A percentile compares a stretch with the other conserved stretches of the same genome.
Evolutionary conservation across 352 stramenopile genomes (phyloP).

Genomic region (Globisporangium camurandrum): DNA sequence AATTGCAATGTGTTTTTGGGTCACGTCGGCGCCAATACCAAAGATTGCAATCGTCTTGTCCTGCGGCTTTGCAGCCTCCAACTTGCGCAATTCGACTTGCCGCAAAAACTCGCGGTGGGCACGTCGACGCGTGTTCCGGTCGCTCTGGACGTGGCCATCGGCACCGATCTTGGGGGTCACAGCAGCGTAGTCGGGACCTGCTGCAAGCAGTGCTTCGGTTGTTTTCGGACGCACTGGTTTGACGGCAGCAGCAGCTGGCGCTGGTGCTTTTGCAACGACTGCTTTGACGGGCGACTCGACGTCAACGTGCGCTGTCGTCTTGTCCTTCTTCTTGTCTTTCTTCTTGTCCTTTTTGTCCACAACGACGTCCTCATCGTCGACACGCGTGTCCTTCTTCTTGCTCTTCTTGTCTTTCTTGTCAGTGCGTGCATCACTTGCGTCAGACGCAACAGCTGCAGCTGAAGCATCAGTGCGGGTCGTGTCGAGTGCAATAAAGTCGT

Average conservation of each 20-base stretch:
- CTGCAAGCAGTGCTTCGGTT: conserved; percentile 5
- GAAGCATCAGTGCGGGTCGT: background rate
- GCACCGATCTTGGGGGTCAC: conserved; percentile 11
- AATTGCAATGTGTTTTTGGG: conserved; percentile 74
- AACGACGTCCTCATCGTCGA: too few relatives aligned
- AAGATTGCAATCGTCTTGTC: conserved; percentile 76
- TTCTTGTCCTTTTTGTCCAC: conserved; percentile 17
- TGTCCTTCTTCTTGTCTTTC: conserved; percentile 17
- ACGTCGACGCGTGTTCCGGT: conserved; percentile 69
- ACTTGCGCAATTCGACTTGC: conserved; percentile 57
- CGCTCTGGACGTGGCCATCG: conserved; percentile 48
- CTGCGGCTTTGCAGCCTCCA: conserved; percentile 33
- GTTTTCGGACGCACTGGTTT: conserved; percentile 5
- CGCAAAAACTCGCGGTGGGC: conserved; percentile 72
- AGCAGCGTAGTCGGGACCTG: conserved; percentile 6
- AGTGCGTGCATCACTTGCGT: conserved; percentile 7
- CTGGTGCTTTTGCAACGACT: background rate
- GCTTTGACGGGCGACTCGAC: background rate
- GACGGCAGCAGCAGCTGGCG: background rate
- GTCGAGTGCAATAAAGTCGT: conserved; percentile 14
- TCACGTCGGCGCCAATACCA: conserved; percentile 56
- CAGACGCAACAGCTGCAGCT: conserved; percentile 1
- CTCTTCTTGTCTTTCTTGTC: conserved; percentile 10
- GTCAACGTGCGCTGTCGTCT: conserved; percentile 8
- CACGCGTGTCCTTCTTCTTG: conserved; percentile 21